phyloP scores from a whole-genome alignment of 345 rosid species.

The Dovyalis caffra region DNA sequence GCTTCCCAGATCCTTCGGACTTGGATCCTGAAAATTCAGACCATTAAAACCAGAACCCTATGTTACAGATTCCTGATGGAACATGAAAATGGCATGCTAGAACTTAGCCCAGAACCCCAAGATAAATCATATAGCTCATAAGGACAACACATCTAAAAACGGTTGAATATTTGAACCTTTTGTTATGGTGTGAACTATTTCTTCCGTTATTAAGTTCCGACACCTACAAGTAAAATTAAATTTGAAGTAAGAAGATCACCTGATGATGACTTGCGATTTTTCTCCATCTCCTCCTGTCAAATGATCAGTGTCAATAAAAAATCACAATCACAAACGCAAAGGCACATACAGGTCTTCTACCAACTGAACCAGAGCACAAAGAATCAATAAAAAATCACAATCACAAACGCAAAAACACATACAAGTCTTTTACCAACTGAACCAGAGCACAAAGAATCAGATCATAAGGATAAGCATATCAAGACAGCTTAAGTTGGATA shows the following conservation, averaged over 20 bases:
- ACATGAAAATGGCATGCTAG: background rate
- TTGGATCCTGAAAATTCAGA: slow-evolving; percentile 48
- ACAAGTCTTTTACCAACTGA: background rate
- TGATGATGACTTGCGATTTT: slow-evolving; percentile 63
- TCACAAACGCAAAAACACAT: background rate
- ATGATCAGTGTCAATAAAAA: slow-evolving; percentile 15
- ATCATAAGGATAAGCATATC: background rate
- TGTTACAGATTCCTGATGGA: background rate
- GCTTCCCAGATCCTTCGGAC: slow-evolving; percentile 68
- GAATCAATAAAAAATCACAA: background rate
- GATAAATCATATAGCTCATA: background rate
- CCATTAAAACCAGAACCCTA: background rate
- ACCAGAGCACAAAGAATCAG: background rate
- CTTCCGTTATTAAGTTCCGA: background rate
- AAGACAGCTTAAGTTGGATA: background rate
- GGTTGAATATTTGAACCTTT: background rate
- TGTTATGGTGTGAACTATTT: background rate
- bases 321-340: background rate
- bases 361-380: background rate
- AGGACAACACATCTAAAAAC: background rate
- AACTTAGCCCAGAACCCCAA: background rate
- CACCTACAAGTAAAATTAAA: background rate
- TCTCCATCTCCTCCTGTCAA: slow-evolving; percentile 98
- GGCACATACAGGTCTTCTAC: background rate
- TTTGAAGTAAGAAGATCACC: slow-evolving; percentile 37